Percentiles rank a stretch among this genome's conserved stretches.
Conservation (phyloP, 805 yeast species). For the Saccharomycopsis schoenii region DNA sequence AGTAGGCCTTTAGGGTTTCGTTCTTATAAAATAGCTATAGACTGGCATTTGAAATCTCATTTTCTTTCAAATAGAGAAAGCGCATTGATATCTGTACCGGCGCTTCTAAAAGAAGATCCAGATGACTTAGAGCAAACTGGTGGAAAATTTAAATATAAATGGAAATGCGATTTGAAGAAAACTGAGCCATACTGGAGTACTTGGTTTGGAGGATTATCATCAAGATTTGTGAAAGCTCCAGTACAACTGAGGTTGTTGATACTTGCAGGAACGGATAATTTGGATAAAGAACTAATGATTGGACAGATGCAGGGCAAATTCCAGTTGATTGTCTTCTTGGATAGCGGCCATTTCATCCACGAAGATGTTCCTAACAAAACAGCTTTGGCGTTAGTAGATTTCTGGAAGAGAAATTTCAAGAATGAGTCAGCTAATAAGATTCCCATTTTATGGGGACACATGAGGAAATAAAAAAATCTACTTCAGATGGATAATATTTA, state of each 20-base stretch:
- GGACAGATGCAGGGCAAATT: conserved; percentile 99
- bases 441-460: conserved; percentile 17
- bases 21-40: conserved; percentile 49
- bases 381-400: conserved; percentile 41
- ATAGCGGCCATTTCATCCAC: conserved; percentile 76
- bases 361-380: conserved; percentile 76
- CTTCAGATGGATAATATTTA: too few species aligned
- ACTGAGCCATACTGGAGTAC: conserved; percentile 67
- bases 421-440: conserved; percentile 5
- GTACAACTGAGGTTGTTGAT: conserved; percentile 58
- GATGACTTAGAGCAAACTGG: conserved; percentile 13
- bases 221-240: conserved; percentile 36
- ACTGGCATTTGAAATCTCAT: conserved; percentile 65
- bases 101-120: conserved; percentile 32
- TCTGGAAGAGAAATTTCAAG: conserved; percentile 31
- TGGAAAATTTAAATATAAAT: conserved; percentile 28
- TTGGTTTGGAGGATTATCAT: conserved; percentile 74
- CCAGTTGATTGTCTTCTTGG: conserved; percentile 75
- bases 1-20: conserved; percentile 56
- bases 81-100: conserved; percentile 74
- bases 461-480: conserved; percentile 1
- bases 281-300: conserved; percentile 76
- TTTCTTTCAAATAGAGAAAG: conserved; percentile 47
- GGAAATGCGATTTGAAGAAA: conserved; percentile 55
- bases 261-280: conserved; percentile 79